A percentile compares a stretch with the other conserved stretches of the same genome.
These are phyloP conservation scores for Blastobotrys serpentis DNA, from an alignment of 1,139 yeast species.

Conservation along the genomic window DNA sequence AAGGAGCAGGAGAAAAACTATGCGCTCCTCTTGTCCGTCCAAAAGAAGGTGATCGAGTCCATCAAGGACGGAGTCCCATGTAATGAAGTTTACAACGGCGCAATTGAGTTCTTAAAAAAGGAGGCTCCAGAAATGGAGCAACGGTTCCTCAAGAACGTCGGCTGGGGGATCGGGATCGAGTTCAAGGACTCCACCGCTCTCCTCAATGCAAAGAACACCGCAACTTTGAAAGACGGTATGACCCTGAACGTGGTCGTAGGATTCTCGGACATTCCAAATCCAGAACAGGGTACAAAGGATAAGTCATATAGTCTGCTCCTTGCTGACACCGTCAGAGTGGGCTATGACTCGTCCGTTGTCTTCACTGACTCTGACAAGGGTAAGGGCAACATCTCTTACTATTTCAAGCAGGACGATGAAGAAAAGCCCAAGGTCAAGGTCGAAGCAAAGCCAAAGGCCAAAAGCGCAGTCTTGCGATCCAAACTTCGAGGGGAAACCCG, in stretches of 20 bases:
- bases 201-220: constrained; percentile 70
- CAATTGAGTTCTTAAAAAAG: constrained; percentile 54
- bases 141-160: constrained; percentile 76
- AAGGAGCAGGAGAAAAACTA: constrained; percentile 75
- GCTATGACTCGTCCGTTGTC: constrained; percentile 58
- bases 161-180: constrained; percentile 89
- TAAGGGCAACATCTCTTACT: constrained; percentile 76
- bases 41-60: constrained; percentile 55
- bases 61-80: constrained; percentile 70
- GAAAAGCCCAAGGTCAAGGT: constrained; percentile 33
- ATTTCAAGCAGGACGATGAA: constrained; percentile 71
- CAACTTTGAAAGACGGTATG: constrained; percentile 68
- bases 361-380: constrained; percentile 75
- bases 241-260: constrained; percentile 78
- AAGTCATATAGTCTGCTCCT: constrained; percentile 66
- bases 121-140: constrained; percentile 61
- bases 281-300: constrained; percentile 39
- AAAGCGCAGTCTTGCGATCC: constrained; percentile 56
- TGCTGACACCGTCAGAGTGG: constrained; percentile 79
- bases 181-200: constrained; percentile 79
- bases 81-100: constrained; percentile 63
- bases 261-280: constrained; percentile 55
- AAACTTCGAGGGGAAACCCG: constrained; percentile 77
- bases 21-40: constrained; percentile 61
- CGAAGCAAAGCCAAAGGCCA: constrained; percentile 25